phyloP scores from a whole-genome alignment of 805 yeast species.

The Lachancea thermotolerans region DNA sequence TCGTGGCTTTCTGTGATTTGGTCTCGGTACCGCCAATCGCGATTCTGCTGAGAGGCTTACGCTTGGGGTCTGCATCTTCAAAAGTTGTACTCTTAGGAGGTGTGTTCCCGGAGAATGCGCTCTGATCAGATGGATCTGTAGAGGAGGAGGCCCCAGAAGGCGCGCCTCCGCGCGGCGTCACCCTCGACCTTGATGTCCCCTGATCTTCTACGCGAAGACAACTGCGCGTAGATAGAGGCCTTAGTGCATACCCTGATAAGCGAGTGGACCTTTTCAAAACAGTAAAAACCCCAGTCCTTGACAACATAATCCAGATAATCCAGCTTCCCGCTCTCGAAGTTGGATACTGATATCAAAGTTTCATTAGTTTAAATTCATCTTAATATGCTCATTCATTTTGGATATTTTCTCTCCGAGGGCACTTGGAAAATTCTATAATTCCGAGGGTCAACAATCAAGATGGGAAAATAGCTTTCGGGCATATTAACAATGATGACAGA shows the following conservation, averaged over 20 bases:
- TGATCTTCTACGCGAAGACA: background rate
- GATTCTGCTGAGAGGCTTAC: conserved; percentile 71
- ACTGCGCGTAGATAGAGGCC: background rate
- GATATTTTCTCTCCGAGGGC: too few relatives aligned
- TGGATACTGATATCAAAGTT: too few relatives aligned
- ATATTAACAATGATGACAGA: too few relatives aligned
- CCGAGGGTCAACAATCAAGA: background rate
- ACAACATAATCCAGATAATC: background rate
- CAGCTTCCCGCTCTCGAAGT: too few relatives aligned
- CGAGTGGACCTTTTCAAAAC: background rate
- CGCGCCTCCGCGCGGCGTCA: background rate
- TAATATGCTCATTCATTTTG: too few relatives aligned
- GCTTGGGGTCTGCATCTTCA: conserved; percentile 8
- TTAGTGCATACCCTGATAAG: background rate
- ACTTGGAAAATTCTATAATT: too few relatives aligned
- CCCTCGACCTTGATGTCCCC: background rate
- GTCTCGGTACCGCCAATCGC: conserved; percentile 58
- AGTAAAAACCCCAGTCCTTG: background rate
- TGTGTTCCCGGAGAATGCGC: too few relatives aligned
- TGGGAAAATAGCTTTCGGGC: background rate
- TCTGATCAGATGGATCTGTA: too few relatives aligned
- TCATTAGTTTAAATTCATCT: too few relatives aligned
- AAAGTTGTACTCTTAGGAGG: background rate
- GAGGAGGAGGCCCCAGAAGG: too few relatives aligned
- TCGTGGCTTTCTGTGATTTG: conserved; percentile 23